Evolutionary conservation across 2,329 filamentous ascomycete species (phyloP).

Genomic region (Rhexocercosporidium sp.): DNA sequence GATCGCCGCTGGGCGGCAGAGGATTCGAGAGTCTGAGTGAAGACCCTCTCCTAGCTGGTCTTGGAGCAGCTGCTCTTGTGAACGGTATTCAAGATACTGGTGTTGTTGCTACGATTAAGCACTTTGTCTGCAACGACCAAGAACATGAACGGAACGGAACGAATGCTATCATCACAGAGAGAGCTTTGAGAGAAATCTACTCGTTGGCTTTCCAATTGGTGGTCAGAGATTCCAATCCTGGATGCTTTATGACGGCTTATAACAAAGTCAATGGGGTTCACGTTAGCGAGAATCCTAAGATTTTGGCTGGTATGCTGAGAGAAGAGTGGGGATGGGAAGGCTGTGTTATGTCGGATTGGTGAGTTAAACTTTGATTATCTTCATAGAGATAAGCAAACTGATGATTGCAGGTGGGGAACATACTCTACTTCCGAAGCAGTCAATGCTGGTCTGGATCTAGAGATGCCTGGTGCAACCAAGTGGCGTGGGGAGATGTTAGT

Average conservation of each 20-base stretch:
- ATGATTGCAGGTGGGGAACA: conserved; percentile 48
- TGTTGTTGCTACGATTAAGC: conserved; percentile 52
- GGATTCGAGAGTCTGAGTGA: conserved; percentile 55
- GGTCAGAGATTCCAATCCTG: conserved; percentile 48
- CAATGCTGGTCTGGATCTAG: conserved; percentile 60
- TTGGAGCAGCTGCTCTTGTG: conserved; percentile 50
- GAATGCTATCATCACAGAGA: conserved; percentile 45
- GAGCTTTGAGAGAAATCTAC: conserved; percentile 51
- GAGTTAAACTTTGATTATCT: conserved; percentile 32
- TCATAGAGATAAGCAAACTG: not conserved
- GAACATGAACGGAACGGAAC: conserved; percentile 46
- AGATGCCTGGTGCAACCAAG: conserved; percentile 60
- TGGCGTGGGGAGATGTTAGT: conserved; percentile 37
- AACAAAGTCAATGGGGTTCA: conserved; percentile 53
- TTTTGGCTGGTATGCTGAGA: conserved; percentile 48
- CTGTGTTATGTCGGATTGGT: conserved; percentile 55
- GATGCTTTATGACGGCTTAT: conserved; percentile 54
- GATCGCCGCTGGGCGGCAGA: conserved; percentile 53
- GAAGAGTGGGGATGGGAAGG: conserved; percentile 53
- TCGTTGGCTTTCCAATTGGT: conserved; percentile 53
- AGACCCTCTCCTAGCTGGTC: conserved; percentile 53
- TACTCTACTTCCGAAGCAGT: conserved; percentile 58
- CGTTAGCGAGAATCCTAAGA: conserved; percentile 47
- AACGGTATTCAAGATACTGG: conserved; percentile 51
- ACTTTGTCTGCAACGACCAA: conserved; percentile 53